Conservation (phyloP, 2,329 filamentous ascomycete species). For the Penicillium griseofulvum region DNA sequence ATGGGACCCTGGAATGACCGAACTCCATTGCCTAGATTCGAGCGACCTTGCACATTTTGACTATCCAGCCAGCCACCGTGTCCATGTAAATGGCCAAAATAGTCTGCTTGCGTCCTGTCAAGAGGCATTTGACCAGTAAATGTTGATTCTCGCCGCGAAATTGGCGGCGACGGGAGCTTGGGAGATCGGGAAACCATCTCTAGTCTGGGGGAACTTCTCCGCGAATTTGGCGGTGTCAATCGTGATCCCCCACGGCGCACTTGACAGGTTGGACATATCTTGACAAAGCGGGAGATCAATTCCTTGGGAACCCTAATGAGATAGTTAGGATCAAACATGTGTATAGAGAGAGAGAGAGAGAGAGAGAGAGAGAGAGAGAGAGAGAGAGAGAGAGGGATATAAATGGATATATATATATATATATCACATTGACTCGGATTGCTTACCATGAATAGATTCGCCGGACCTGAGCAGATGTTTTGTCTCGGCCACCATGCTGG, state of each 20-base stretch:
- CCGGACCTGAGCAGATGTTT: conserved; percentile 52
- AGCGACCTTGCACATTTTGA: conserved; percentile 24
- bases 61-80: conserved; percentile 32
- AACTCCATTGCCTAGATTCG: conserved; percentile 19
- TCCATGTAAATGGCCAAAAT: conserved; percentile 27
- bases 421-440: neutral
- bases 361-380: too few species aligned
- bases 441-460: conserved; percentile 51
- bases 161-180: conserved; percentile 38
- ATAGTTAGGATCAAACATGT: neutral
- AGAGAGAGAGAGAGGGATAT: too few species aligned
- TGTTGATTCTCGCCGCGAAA: conserved; percentile 36
- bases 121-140: conserved; percentile 27
- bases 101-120: conserved; percentile 32
- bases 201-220: conserved; percentile 39
- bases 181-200: conserved; percentile 34
- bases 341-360: too few species aligned
- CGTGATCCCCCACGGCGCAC: conserved; percentile 46
- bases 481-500: conserved; percentile 53
- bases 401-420: neutral
- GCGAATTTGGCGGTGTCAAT: conserved; percentile 42
- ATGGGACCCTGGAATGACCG: conserved; percentile 26
- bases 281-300: conserved; percentile 52
- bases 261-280: conserved; percentile 51
- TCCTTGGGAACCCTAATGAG: conserved; percentile 52